Evolutionary conservation across 192 early-diverging fungal genomes (phyloP).

Genomic region (Backusella australiensis): DNA sequence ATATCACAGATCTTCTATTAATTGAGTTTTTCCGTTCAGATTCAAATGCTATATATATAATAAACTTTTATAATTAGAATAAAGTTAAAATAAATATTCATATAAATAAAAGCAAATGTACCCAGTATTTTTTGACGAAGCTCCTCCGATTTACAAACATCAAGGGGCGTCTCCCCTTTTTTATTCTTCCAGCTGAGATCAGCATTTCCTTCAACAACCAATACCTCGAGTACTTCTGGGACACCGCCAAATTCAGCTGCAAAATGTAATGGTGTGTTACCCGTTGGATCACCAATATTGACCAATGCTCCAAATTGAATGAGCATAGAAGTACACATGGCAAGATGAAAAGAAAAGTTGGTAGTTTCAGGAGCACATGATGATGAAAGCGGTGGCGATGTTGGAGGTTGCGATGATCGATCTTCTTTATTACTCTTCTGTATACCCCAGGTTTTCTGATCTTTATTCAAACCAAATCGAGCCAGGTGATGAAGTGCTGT

Average conservation of each 20-base stretch:
- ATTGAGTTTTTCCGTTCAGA: conserved; percentile 15
- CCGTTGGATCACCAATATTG: conserved; percentile 42
- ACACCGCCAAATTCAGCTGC: conserved; percentile 52
- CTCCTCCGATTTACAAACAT: conserved; percentile 47
- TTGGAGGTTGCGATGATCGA: not conserved
- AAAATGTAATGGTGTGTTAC: conserved; percentile 53
- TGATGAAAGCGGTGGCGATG: not conserved
- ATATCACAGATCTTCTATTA: not conserved
- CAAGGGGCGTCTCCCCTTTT: conserved; percentile 42
- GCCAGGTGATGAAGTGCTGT: conserved; percentile 52
- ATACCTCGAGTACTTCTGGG: conserved; percentile 42
- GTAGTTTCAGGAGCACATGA: not conserved
- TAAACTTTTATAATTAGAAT: conserved; percentile 4
- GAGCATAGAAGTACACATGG: conserved; percentile 44
- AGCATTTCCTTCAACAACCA: conserved; percentile 44
- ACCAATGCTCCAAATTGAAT: conserved; percentile 46
- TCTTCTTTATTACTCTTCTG: conserved; percentile 26
- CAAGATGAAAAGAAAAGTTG: conserved; percentile 30
- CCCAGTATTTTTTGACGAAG: conserved; percentile 13
- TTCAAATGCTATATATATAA: conserved; percentile 16
- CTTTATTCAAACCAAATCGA: conserved; percentile 42
- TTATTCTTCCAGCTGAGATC: conserved; percentile 44
- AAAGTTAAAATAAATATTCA: not conserved
- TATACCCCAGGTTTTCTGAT: conserved; percentile 32
- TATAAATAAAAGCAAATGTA: not conserved